Conservation (phyloP, 2,329 filamentous ascomycete genomes). For the Talaromyces sp. region DNA sequence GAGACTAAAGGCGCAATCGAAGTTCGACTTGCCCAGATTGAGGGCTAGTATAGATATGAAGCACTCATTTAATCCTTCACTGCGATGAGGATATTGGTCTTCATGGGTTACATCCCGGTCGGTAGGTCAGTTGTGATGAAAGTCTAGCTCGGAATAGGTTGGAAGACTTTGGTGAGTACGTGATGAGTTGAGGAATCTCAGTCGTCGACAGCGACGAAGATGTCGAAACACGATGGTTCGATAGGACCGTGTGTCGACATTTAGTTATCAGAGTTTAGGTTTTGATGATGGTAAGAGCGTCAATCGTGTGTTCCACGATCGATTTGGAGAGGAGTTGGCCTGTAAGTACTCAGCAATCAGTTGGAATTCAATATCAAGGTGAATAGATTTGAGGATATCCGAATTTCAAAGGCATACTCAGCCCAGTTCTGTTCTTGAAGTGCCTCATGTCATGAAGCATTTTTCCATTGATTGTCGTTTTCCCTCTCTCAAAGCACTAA, state of each 20-base stretch:
- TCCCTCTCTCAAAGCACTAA: not conserved
- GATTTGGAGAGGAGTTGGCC: not conserved
- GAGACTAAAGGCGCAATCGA: not conserved
- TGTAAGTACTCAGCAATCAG: not conserved
- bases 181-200: not conserved
- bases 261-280: not conserved
- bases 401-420: not conserved
- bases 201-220: not conserved
- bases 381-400: not conserved
- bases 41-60: not conserved
- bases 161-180: not conserved
- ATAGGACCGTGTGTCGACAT: too few species aligned
- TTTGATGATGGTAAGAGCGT: not conserved
- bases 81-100: too few species aligned
- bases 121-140: not conserved
- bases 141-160: not conserved
- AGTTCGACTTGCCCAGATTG: not conserved
- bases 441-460: too few species aligned
- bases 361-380: not conserved
- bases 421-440: not conserved
- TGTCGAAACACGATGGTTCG: not conserved
- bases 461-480: not conserved
- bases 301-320: not conserved
- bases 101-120: not conserved
- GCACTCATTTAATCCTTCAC: not conserved